Conservation (phyloP, 306 rosid genomes). For the Quillaja saponaria region DNA sequence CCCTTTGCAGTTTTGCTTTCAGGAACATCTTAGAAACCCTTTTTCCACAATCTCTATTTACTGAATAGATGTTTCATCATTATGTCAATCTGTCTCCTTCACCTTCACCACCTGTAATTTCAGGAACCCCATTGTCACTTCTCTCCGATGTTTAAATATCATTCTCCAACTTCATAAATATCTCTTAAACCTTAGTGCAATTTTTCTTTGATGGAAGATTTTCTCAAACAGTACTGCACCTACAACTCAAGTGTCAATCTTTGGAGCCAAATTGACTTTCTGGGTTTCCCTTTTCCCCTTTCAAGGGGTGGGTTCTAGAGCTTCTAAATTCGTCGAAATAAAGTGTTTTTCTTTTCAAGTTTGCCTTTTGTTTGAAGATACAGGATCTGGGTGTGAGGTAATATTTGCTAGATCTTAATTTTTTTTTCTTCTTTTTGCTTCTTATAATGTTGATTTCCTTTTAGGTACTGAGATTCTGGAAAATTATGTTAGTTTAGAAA, state of each 20-base stretch:
- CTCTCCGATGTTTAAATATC: constrained; percentile 34
- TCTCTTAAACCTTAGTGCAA: constrained; percentile 40
- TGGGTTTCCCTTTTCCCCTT: constrained; percentile 8
- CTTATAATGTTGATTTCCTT: constrained; percentile 3
- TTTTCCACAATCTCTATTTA: constrained; percentile 3
- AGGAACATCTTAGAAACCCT: constrained; percentile 28
- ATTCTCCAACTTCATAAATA: constrained; percentile 39
- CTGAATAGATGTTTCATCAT: background rate
- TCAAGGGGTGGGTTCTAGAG: constrained; percentile 23
- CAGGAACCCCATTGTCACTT: constrained; percentile 13
- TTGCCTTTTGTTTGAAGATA: constrained; percentile 32
- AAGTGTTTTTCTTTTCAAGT: constrained; percentile 3
- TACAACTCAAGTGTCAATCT: constrained; percentile 10
- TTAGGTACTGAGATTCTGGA: constrained; percentile 30
- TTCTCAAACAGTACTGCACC: constrained; percentile 25
- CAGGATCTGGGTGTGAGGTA: constrained; percentile 61
- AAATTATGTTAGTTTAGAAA: constrained; percentile 22
- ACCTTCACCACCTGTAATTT: constrained; percentile 28
- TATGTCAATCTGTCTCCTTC: no score
- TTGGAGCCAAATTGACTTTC: constrained; percentile 16
- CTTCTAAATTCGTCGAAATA: constrained; percentile 63
- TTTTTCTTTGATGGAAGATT: constrained; percentile 36
- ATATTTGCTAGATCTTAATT: constrained; percentile 47
- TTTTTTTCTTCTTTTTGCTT: constrained; percentile 18
- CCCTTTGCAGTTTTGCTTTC: constrained; percentile 27